Base-by-base conservation (phyloP, 2,329 filamentous ascomycete species). In the Aureobasidium namibiae region DNA sequence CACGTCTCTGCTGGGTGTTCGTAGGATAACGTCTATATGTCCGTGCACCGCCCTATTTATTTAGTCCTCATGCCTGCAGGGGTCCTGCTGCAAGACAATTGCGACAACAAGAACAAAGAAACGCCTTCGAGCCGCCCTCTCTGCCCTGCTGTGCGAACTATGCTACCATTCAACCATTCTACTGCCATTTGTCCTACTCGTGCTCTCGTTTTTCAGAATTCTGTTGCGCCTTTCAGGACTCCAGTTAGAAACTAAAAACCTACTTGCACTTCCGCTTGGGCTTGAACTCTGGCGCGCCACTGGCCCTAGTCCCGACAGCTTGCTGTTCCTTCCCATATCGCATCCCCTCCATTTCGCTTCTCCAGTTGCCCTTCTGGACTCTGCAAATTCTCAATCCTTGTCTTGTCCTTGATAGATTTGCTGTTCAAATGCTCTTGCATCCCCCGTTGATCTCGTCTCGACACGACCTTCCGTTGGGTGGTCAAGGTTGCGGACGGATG, bases 271-370 rank as follows among this genome's bases (percentile, higher is more conserved):
- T 54, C 50, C 50, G 50, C 50, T 31, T 54, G 50, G 42, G 50
- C 50, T 34, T 56, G 26, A 56, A 56, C 52, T 56, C 31, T 56
- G 52, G 39, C 39, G 52, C 52, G 52, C 52, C 52, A 56, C 52
- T 56, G 14, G 26, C 39, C 21, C 18, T 56, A 56, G 52, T 56
- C 29, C 36, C 38, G 52, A 56, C 52, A 56, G 52, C 52, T 56
- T 56, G 52, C 52, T 56, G 41, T 39, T 56, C 52, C 52, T 56
- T 56, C 52, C 52, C n/a, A 56, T 56, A 26, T 54, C 50, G 36
- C 50, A 52, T 52, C 23, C 49, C 50, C 29, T 54, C 24, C 9
- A 54, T 33, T 54, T 54, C 50, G 50, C 50, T 54, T 53, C 18
- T 41, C 49, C 41, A 41, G 42, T 54, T 54, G 48, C 38, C 33